These are phyloP conservation scores for Tolypocladium sp. DNA, from an alignment of 2,329 filamentous ascomycete genomes.

Conservation along the genomic window DNA sequence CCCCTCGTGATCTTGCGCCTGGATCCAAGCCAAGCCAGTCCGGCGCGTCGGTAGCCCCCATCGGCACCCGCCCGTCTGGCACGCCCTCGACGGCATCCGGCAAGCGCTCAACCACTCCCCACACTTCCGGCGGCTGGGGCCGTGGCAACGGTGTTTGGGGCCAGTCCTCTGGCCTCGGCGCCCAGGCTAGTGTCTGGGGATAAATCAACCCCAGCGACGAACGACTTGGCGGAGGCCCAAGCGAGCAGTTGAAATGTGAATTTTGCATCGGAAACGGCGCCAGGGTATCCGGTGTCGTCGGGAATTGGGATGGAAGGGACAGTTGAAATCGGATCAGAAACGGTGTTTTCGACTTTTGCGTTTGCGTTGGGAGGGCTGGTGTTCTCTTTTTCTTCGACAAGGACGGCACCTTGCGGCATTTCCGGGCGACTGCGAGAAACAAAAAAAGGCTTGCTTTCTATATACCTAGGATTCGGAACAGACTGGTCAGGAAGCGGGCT, in stretches of 20 bases:
- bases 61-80: constrained; percentile 75
- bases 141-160: constrained; percentile 79
- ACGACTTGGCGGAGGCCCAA: not conserved
- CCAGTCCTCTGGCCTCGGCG: constrained; percentile 69
- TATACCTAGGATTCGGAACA: constrained; percentile 11
- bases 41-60: constrained; percentile 70
- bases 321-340: not conserved
- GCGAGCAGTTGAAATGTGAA: not conserved
- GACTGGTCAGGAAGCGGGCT: constrained; percentile 4
- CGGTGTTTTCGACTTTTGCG: constrained; percentile 8
- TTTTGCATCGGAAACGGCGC: constrained; percentile 14
- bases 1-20: constrained; percentile 55
- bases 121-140: constrained; percentile 79
- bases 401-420: constrained; percentile 8
- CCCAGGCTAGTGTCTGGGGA: constrained; percentile 92
- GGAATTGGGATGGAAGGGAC: constrained; percentile 1
- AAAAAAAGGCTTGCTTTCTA: constrained; percentile 7
- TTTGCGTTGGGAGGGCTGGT: constrained; percentile 3
- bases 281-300: constrained; percentile 4
- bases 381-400: constrained; percentile 3
- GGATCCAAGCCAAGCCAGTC: constrained; percentile 43
- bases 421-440: constrained; percentile 9
- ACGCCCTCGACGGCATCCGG: constrained; percentile 41
- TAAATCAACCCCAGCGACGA: constrained; percentile 28
- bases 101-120: constrained; percentile 81